Evolutionary conservation across 495 filamentous ascomycete species (phyloP), one percentile per base, ranked within the genome.

Genomic region (Aspergillus egyptiacus): DNA sequence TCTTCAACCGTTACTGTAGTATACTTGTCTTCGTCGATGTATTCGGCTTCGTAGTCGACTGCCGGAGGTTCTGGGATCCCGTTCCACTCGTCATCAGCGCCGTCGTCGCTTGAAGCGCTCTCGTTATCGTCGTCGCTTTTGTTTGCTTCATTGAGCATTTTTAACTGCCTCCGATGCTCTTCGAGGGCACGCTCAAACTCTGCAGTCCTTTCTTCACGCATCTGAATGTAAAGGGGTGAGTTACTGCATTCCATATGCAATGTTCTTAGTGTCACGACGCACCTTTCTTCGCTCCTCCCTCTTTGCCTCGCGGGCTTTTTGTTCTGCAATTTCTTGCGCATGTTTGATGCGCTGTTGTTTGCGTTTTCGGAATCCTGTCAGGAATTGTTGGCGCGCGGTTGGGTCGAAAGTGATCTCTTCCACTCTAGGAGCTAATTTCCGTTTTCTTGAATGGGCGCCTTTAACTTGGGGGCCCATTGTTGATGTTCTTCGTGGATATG

Each of bases 341-440:
- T 85, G 73, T 68, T 91, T 91, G 46, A 79, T 79, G 15, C 93
- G 78, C 58, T 85, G 81, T 43, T 84, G 68, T 64, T 98, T 98
- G 62, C 93, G 84, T 75, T 96, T 96, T 71, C 89, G 91, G 69
- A 98, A 98, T 4, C 93, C 93, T 6, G 88, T 95, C 30, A 98
- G 77, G 57, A 87, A 98, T 53, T 96, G 86, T 53, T 82, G 74
- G 40, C 93, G 81, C 33, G 83, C 83, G 36, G 73, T 71, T 38
- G 72, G 59, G 69, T 97, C 91, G 68, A 97, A 96, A 33, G 73
- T 82, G 66, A 98, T 84, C 60, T 91, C 87, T 55, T 86, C 86
- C 45, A 86, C 70, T 31, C 75, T 69, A 46, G 74, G 68, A n/a
- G 62, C 60, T 22, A 60, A 38, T 66, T 87, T 89, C 44, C 86